Base-by-base conservation (phyloP, 2,329 filamentous ascomycete species). In the Penicillium hordei region DNA sequence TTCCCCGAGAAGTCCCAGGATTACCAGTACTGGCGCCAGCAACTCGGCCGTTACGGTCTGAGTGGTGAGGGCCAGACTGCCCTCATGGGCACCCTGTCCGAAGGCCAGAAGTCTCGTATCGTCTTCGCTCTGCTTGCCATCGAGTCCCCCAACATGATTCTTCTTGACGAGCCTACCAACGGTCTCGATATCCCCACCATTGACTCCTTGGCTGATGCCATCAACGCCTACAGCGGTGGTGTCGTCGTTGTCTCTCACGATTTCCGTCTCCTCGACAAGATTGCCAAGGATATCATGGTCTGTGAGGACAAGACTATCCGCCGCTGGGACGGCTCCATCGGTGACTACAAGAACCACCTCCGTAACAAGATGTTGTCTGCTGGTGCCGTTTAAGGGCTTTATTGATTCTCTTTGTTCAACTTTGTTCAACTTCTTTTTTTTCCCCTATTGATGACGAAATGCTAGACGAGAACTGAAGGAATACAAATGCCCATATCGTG, bases 11-110 rank as follows among this genome's bases (percentile, higher is more conserved):
- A 93, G 80, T 92, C 88, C 53, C 94, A 99, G 76, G 94, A 99
- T 76, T 96, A 96, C 83, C 94, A 99, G 81, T 99, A 94, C 86
- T 99, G 94, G 94, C 88, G 94, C 74, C 93, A 97, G 80, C 92
- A 96, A 81, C 90, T 99, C 38, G 94, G 94, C 71, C 86, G 88
- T 65, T 99, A 99, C 77, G 95, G 95, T 75, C 85, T 99, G 64
- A 89, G 86, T 58, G 95, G 95, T 76, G 92, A 97, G 63, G 82
- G 91, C 33, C 95, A 99, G 83, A 99, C 94, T 48, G 91, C 94
- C 48, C 85, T 97, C 74, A 99, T 99, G 89, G 95, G 94, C 62
- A 99, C 94, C 17, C 83, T 99, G 67, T 97, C 94, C 62, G 94
- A 99, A 75, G 94, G 94, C 54, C 94, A 99, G 81, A 96, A 96